Base-by-base conservation (phyloP, 2,329 filamentous ascomycete genomes). In the Aspergillus novofumigatus region DNA sequence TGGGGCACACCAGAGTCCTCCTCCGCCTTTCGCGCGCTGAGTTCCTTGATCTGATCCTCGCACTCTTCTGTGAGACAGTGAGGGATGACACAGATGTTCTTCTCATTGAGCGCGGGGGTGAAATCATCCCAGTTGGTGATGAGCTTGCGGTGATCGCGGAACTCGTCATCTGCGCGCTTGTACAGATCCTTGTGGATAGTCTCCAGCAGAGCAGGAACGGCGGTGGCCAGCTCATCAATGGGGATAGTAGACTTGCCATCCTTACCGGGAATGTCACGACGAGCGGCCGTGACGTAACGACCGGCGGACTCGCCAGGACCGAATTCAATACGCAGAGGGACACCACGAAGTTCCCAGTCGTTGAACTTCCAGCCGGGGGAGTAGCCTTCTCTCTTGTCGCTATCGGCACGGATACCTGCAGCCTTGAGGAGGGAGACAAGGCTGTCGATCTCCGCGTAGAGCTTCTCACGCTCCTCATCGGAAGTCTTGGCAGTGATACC, bases 321-420 rank as follows among this genome's bases (percentile, higher is more conserved):
- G 70, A 96, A 96, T 76, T 99, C 94, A 58, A 99, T 83, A 58
- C 94, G 89, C 41, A 99, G 84, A 49, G 95, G 94, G 45, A 97
- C 89, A 72, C 95, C 94, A 78, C 93, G 95, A 67, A 97, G 83
- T 76, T 99, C 95, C 91, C 92, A 97, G 77, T 99, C 92, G 78
- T 95, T 96, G 82, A 99, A 99, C 78, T 99, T 99, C 87, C 90
- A 97, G 63, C 91, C 92, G 42, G 94, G 92, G 59, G 92, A 86
- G 75, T 97, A 96, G 64, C 89, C 90, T 52, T 97, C 93, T 58
- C 95, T 88, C 72, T 86, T 83, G 72, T 99, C 94, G 52, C 87
- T 85, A 63, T 95, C 89, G 57, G 86, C 84, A 57, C 94, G 90
- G 42, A 99, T 80, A 55, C 87, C 88, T 21, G 83, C 88, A 59